Conservation (phyloP, 345 rosid genomes). For the Cardiospermum halicacabum region DNA sequence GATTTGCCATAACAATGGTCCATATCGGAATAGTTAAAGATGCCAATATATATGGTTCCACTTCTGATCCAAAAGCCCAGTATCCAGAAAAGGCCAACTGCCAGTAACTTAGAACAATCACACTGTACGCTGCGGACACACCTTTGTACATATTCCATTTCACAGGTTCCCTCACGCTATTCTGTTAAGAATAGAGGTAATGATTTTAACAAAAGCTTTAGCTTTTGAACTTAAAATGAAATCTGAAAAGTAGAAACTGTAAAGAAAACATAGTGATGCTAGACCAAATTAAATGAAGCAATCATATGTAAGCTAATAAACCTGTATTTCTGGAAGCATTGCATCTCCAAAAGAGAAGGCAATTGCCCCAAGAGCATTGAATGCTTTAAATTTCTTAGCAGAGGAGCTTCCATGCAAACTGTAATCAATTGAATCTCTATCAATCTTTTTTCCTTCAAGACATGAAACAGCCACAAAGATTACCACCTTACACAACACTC, state of each 20-base stretch:
- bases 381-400: constrained; percentile 36
- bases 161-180: constrained; percentile 40
- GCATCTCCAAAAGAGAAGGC: constrained; percentile 59
- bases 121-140: constrained; percentile 40
- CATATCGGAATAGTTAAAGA: constrained; percentile 43
- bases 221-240: not conserved
- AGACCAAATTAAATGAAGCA: not conserved
- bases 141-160: constrained; percentile 46
- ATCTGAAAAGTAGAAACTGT: not conserved
- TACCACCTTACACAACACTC: not conserved
- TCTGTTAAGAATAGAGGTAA: constrained; percentile 18
- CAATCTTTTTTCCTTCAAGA: constrained; percentile 31
- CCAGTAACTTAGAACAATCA: constrained; percentile 42
- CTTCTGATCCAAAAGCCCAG: constrained; percentile 55
- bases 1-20: constrained; percentile 49
- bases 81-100: constrained; percentile 45
- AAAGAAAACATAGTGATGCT: not conserved
- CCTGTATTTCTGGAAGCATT: constrained; percentile 64
- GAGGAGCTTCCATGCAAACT: constrained; percentile 42
- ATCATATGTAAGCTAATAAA: constrained; percentile 7
- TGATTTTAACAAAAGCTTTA: not conserved
- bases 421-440: constrained; percentile 34
- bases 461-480: not conserved
- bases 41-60: constrained; percentile 40
- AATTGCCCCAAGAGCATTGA: constrained; percentile 48